These are phyloP conservation scores for Beauveria medogensis DNA, from an alignment of 2,329 filamentous ascomycete genomes.

Conservation along the genomic window DNA sequence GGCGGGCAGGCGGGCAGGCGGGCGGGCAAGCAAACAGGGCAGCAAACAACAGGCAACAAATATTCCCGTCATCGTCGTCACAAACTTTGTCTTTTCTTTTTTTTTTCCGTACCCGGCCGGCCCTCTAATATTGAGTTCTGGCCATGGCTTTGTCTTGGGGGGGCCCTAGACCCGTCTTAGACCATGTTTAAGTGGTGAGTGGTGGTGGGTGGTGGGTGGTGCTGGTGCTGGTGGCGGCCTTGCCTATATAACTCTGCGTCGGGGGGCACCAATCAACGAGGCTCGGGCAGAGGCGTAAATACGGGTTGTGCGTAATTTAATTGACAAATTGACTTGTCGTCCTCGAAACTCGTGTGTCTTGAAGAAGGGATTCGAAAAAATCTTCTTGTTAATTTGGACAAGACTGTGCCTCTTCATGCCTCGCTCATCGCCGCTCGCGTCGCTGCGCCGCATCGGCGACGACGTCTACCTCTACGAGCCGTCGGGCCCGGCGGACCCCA, in stretches of 20 bases:
- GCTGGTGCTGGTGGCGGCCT: neutral
- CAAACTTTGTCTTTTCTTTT: neutral
- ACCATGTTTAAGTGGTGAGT: conserved; percentile 1
- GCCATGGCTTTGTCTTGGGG: neutral
- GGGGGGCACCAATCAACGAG: too few species aligned
- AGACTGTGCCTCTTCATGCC: neutral
- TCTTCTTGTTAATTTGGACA: too few species aligned
- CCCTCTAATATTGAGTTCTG: neutral
- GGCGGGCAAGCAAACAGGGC: neutral
- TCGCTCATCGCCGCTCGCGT: neutral
- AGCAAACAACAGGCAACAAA: neutral
- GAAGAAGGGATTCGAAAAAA: too few species aligned
- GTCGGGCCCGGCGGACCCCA: neutral
- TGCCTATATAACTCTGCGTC: neutral
- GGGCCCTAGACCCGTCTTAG: conserved; percentile 2
- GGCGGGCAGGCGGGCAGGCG: too few species aligned
- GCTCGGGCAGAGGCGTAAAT: too few species aligned
- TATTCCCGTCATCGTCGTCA: neutral
- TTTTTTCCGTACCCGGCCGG: neutral
- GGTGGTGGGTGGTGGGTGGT: neutral
- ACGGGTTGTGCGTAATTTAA: too few species aligned
- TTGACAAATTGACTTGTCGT: too few species aligned
- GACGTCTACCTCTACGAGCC: conserved; percentile 10
- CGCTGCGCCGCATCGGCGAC: conserved; percentile 4
- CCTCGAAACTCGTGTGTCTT: too few species aligned